phyloP scores from a whole-genome alignment of 1,284 basidiomycete genomes.

The Termitomyces sp. region DNA sequence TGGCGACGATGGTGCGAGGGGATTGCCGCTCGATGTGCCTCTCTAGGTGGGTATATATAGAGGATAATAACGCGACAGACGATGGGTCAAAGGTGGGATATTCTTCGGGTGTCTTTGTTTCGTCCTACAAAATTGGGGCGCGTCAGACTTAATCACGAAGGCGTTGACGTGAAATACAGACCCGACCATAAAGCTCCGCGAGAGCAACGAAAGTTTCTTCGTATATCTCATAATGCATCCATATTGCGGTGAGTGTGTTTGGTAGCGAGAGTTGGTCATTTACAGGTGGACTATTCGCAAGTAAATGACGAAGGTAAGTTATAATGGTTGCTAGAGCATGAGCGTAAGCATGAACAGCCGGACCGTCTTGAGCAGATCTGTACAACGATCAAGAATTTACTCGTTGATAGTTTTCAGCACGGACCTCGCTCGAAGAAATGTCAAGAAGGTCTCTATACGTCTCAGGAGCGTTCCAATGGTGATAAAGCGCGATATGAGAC shows the following conservation, averaged over 20 bases:
- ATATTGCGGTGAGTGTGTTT: conserved; percentile 39
- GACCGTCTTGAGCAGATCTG: conserved; percentile 39
- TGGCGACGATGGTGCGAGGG: conserved; percentile 37
- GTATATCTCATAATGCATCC: conserved; percentile 46
- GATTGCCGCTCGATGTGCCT: conserved; percentile 49
- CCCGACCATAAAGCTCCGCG: conserved; percentile 49
- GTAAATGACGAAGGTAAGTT: conserved; percentile 39
- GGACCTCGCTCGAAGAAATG: conserved; percentile 41
- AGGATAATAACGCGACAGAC: conserved; percentile 48
- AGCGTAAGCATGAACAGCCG: conserved; percentile 59
- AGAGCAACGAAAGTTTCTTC: conserved; percentile 49
- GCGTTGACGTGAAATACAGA: conserved; percentile 28
- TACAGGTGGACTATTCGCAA: conserved; percentile 34
- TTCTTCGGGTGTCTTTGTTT: conserved; percentile 30
- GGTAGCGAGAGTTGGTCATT: conserved; percentile 16
- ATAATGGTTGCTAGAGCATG: conserved; percentile 58
- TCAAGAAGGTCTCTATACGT: conserved; percentile 53
- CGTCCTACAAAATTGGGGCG: conserved; percentile 29
- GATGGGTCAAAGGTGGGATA: conserved; percentile 39
- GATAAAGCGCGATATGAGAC: conserved; percentile 56
- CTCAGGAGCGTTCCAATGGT: conserved; percentile 59
- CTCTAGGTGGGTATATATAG: conserved; percentile 48
- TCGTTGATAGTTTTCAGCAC: conserved; percentile 1
- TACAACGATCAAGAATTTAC: conserved; percentile 11
- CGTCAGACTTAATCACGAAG: conserved; percentile 1